Conservation (phyloP, 768 basidiomycete species). For the Symmetrospora coprosmae region DNA sequence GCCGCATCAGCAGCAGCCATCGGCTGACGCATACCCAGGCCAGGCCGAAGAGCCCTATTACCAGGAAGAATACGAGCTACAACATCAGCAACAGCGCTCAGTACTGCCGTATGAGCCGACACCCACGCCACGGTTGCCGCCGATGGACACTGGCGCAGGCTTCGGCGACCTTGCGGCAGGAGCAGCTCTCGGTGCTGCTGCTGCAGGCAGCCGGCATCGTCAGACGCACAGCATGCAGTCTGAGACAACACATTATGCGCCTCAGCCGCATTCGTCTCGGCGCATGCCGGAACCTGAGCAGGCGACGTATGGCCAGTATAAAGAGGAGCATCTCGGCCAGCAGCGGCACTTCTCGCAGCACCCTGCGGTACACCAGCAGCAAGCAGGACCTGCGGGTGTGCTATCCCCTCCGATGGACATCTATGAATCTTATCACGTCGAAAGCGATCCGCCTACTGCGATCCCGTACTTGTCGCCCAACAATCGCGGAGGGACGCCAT, state of each 20-base stretch:
- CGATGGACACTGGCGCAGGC: too few relatives aligned
- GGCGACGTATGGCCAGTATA: not conserved
- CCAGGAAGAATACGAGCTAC: too few relatives aligned
- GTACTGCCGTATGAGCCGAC: too few relatives aligned
- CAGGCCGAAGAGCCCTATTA: too few relatives aligned
- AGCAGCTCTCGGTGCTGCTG: too few relatives aligned
- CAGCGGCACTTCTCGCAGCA: not conserved
- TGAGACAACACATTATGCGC: not conserved
- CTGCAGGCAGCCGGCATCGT: too few relatives aligned
- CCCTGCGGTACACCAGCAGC: not conserved
- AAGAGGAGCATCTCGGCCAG: not conserved
- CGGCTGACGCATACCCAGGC: too few relatives aligned
- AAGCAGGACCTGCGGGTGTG: not conserved
- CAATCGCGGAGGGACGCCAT: not conserved
- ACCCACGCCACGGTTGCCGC: too few relatives aligned
- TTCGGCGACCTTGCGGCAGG: too few relatives aligned
- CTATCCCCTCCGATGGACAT: not conserved
- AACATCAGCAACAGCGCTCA: too few relatives aligned
- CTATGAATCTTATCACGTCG: not conserved
- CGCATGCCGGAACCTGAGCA: not conserved
- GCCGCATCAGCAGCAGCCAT: too few relatives aligned
- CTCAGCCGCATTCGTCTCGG: slow-evolving; percentile 1
- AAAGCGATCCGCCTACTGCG: not conserved
- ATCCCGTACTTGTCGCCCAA: not conserved
- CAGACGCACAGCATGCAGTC: too few relatives aligned